Evolutionary conservation across 1,284 basidiomycete genomes (phyloP), one percentile per base, ranked within the genome.

Genomic region (Veloporphyrellus conicus): DNA sequence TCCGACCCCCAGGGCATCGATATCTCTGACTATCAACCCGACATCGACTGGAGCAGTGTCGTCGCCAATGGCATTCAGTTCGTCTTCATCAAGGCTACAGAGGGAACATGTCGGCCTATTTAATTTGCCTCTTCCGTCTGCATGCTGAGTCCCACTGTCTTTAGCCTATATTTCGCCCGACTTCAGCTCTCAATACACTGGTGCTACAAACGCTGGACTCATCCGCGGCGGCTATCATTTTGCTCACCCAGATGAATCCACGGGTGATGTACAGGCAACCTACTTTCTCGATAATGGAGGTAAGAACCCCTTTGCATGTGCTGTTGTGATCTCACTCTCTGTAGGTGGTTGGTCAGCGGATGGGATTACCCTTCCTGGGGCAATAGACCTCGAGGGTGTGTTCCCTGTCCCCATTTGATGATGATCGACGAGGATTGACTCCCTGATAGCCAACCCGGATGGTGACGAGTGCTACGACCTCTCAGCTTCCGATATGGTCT

Each of bases 81-180:
- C 55, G 79, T 71, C 10, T 84, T 74, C 59, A 83, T 86, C 74
- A 86, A 87, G 61, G 84, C 82, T 12, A 87, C 83, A 6, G 82
- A 87, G 59, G 80, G 81, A 14, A 83, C 77, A 33, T 64, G 73
- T 82, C 42, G 50, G 54, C 64, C 32, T 18, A 33, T 46, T 20
- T 23, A 9, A 6, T 44, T 41, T 19, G 0, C 15, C 11, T 36
- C 5, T 41, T 18, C 36, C 18, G 22, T 27, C 25, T 8, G 1
- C 28, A 10, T 39, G 9, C 28, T 49, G 9, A 60, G 7, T 28
- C 7, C 20, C 3, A 15, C 12, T n/a, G 2, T 12, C 29, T 43
- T 22, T 8, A 69, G 69, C 43, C 11, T 68, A 71, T 33, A 58
- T 48, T 15, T 63, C 57, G 36, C 56, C 75, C 2, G 28, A 59